A percentile compares a stretch with the other conserved stretches of the same genome.
phyloP scores from a whole-genome alignment of 2,329 filamentous ascomycete species.

The Cladosporium halotolerans region DNA sequence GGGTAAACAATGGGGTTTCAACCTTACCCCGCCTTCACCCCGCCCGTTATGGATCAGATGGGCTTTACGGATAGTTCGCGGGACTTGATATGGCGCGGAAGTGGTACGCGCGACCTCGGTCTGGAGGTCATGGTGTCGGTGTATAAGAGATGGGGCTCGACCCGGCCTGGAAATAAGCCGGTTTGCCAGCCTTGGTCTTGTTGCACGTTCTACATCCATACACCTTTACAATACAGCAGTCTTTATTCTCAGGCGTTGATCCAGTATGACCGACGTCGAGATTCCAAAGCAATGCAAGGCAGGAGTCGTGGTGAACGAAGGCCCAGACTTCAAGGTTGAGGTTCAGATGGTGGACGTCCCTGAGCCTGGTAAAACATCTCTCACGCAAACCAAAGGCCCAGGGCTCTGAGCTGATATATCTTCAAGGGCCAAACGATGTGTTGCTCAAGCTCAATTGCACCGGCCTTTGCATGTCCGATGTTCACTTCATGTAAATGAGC shows the following conservation, averaged over 20 bases:
- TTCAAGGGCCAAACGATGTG: conserved; percentile 47
- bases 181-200: too few species aligned
- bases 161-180: too few species aligned
- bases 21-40: neutral
- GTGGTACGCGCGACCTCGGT: too few species aligned
- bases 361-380: conserved; percentile 36
- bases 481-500: conserved; percentile 38
- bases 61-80: too few species aligned
- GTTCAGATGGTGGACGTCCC: conserved; percentile 45
- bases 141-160: too few species aligned
- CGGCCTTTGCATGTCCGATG: conserved; percentile 52
- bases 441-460: conserved; percentile 53
- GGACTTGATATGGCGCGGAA: too few species aligned
- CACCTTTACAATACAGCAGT: too few species aligned
- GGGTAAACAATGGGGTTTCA: too few species aligned
- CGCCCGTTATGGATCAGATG: neutral
- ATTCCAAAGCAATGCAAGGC: conserved; percentile 47
- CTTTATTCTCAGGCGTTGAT: too few species aligned
- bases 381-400: too few species aligned
- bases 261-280: conserved; percentile 22
- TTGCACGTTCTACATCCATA: too few species aligned
- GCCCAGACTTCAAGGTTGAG: conserved; percentile 44
- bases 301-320: conserved; percentile 46
- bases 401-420: neutral
- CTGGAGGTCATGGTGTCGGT: too few species aligned